phyloP scores from a whole-genome alignment of 148 eudicot genomes.

The Persicaria tinctoria region DNA sequence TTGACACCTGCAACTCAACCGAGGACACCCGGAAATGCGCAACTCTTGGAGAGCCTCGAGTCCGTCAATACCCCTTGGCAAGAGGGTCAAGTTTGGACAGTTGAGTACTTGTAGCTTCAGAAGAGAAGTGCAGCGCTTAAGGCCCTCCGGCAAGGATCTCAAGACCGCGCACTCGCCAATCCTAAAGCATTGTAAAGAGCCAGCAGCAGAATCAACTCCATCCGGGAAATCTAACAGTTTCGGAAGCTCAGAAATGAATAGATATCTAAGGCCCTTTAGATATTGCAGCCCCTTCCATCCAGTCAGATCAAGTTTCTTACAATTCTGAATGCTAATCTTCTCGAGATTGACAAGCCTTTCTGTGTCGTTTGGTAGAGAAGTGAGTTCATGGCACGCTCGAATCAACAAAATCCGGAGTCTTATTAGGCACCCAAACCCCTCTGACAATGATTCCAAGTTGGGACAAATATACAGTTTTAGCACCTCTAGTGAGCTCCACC shows the following conservation, averaged over 20 bases:
- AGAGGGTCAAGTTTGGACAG: not conserved
- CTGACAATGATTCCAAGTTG: not conserved
- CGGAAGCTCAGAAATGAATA: not conserved
- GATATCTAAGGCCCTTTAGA: not conserved
- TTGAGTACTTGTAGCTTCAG: not conserved
- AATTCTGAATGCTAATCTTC: not conserved
- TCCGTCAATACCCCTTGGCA: not conserved
- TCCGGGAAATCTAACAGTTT: not conserved
- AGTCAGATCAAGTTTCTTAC: conserved; percentile 7
- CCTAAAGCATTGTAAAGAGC: not conserved
- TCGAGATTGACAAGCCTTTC: not conserved
- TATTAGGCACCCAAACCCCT: not conserved
- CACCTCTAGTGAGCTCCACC: conserved; percentile 1
- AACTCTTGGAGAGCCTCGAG: conserved; percentile 5
- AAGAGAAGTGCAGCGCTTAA: not conserved
- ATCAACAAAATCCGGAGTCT: conserved; percentile 6
- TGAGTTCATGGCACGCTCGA: not conserved
- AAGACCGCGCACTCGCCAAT: not conserved
- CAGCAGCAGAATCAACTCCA: not conserved
- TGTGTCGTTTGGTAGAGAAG: conserved; percentile 1
- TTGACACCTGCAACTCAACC: not conserved
- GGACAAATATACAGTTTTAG: not conserved
- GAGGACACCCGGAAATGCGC: not conserved
- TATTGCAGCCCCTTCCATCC: conserved; percentile 2
- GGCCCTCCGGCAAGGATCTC: conserved; percentile 5